A percentile compares a stretch with the other conserved stretches of the same genome.
Evolutionary conservation across 1,284 basidiomycete species (phyloP).

Genomic region (Fistulinella cinereoalba): DNA sequence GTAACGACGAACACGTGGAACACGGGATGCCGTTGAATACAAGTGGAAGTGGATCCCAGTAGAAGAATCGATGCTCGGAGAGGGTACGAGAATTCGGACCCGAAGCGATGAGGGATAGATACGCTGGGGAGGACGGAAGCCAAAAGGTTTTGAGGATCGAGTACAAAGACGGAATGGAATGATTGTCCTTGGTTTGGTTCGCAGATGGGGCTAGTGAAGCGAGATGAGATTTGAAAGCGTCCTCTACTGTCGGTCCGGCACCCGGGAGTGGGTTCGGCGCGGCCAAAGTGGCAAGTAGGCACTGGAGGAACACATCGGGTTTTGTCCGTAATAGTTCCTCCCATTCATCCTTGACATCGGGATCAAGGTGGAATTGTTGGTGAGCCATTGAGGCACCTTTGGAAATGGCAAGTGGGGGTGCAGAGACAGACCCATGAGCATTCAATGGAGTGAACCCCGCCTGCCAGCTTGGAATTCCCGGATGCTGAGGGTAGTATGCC

Average conservation of each 20-base stretch:
- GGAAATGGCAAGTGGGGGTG: constrained; percentile 33
- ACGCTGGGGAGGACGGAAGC: constrained; percentile 69
- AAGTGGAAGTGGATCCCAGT: constrained; percentile 75
- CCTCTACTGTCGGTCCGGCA: constrained; percentile 59
- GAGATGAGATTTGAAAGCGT: constrained; percentile 70
- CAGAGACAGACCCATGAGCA: constrained; percentile 32
- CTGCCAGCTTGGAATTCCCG: constrained; percentile 34
- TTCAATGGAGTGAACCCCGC: constrained; percentile 23
- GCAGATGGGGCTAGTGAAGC: constrained; percentile 50
- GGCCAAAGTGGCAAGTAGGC: constrained; percentile 52
- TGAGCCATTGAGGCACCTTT: constrained; percentile 21
- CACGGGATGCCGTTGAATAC: constrained; percentile 74
- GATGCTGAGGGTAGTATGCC: constrained; percentile 36
- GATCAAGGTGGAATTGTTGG: constrained; percentile 46
- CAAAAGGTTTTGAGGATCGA: constrained; percentile 74
- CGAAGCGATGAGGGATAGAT: constrained; percentile 71
- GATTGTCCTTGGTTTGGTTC: constrained; percentile 39
- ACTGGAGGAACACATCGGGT: constrained; percentile 52
- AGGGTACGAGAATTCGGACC: constrained; percentile 60
- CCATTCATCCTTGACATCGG: constrained; percentile 60
- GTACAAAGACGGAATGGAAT: constrained; percentile 62
- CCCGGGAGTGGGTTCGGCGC: constrained; percentile 56
- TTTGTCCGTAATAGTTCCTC: constrained; percentile 50
- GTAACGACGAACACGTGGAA: constrained; percentile 53
- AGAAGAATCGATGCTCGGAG: constrained; percentile 69